These are phyloP conservation scores for Neonothopanus nambi DNA, from an alignment of 1,284 basidiomycete species.

Conservation along the genomic window DNA sequence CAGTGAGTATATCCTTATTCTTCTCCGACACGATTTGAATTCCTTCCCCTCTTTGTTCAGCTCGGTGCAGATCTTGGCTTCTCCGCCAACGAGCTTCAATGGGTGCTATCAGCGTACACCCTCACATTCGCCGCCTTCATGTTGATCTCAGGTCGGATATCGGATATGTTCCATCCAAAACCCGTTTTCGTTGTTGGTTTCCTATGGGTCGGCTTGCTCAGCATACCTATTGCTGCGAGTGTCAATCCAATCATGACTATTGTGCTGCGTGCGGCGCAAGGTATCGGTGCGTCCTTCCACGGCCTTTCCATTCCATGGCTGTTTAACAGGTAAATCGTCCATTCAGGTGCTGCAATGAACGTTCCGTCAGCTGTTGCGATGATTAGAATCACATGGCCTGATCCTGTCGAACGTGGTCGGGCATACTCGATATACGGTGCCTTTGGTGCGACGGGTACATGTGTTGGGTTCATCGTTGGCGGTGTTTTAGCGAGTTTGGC, in stretches of 20 bases:
- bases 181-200: slow-evolving; percentile 21
- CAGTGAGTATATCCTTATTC: slow-evolving; percentile 6
- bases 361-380: slow-evolving; percentile 22
- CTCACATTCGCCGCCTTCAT: slow-evolving; percentile 22
- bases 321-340: not conserved
- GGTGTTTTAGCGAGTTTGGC: slow-evolving; percentile 18
- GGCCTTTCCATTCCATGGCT: not conserved
- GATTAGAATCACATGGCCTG: slow-evolving; percentile 17
- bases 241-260: slow-evolving; percentile 22
- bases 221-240: slow-evolving; percentile 21
- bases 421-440: slow-evolving; percentile 21
- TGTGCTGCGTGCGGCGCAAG: slow-evolving; percentile 21
- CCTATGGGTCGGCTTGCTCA: slow-evolving; percentile 19
- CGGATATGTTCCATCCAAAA: slow-evolving; percentile 22
- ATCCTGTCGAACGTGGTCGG: slow-evolving; percentile 17
- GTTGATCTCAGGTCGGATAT: slow-evolving; percentile 20
- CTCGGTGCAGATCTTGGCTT: slow-evolving; percentile 18
- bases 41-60: not conserved
- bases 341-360: slow-evolving; percentile 22
- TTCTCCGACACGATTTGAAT: not conserved
- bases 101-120: slow-evolving; percentile 22
- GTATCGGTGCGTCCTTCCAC: slow-evolving; percentile 16
- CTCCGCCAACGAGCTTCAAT: slow-evolving; percentile 16
- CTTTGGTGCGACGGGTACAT: slow-evolving; percentile 20
- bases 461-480: slow-evolving; percentile 18